Conservation (phyloP, 345 rosid genomes). For the Schrenkiella parvula region DNA sequence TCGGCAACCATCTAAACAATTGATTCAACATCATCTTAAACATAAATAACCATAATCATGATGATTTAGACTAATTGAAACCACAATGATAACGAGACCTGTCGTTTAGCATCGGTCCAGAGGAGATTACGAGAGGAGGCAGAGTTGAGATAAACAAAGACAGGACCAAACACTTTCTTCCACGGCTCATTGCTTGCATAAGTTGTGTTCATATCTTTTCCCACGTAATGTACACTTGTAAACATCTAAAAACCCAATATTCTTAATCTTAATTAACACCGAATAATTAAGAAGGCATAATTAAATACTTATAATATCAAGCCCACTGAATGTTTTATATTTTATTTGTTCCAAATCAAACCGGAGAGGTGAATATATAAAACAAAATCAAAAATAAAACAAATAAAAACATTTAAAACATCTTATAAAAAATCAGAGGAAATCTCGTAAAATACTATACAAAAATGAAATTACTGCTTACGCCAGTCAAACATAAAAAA, state of each 20-base stretch:
- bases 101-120: conserved; percentile 77
- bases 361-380: no score
- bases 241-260: conserved; percentile 62
- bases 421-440: no score
- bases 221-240: conserved; percentile 74
- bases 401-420: no score
- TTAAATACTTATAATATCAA: not conserved
- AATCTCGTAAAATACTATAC: no score
- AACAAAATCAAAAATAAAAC: no score
- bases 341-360: not conserved
- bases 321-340: not conserved
- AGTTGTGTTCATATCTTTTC: conserved; percentile 50
- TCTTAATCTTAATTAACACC: not conserved
- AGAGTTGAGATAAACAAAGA: conserved; percentile 68
- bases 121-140: conserved; percentile 32
- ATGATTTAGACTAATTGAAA: not conserved
- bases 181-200: conserved; percentile 56
- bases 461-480: not conserved
- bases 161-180: conserved; percentile 88
- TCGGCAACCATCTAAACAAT: conserved; percentile 48
- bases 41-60: not conserved
- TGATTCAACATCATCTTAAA: not conserved
- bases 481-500: not conserved
- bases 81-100: conserved; percentile 37
- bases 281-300: not conserved